These are phyloP conservation scores for Aphanomyces euteiches DNA, from an alignment of 352 stramenopile species.

Conservation along the genomic window DNA sequence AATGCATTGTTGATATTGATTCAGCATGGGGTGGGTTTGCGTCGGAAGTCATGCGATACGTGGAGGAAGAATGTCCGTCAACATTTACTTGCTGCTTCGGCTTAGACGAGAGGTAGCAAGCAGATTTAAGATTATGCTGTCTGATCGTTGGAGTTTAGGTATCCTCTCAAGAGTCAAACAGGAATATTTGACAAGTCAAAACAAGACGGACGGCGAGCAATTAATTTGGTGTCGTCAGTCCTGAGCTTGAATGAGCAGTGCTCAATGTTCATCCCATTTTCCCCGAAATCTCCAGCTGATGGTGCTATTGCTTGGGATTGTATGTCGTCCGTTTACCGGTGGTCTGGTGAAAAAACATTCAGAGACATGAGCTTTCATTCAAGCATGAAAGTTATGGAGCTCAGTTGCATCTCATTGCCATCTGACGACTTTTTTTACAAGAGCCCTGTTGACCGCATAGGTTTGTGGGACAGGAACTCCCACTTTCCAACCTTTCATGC, in stretches of 20 bases:
- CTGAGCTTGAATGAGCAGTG: constrained; percentile 55
- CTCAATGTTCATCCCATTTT: constrained; percentile 50
- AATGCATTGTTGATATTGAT: constrained; percentile 75
- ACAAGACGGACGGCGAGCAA: constrained; percentile 46
- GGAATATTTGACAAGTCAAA: constrained; percentile 49
- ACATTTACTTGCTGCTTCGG: constrained; percentile 50
- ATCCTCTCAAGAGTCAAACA: not conserved
- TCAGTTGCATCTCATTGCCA: constrained; percentile 32
- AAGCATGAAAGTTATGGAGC: constrained; percentile 55
- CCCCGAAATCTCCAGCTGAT: not conserved
- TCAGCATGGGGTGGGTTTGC: constrained; percentile 74
- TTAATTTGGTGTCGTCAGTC: constrained; percentile 69
- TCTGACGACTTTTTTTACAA: too few relatives aligned
- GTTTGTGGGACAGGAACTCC: too few relatives aligned
- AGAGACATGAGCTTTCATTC: constrained; percentile 29
- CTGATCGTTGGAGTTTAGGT: constrained; percentile 1
- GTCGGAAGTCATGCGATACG: constrained; percentile 63
- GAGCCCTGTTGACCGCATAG: too few relatives aligned
- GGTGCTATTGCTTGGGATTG: constrained; percentile 15
- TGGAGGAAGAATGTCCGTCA: constrained; percentile 64
- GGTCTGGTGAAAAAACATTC: not conserved
- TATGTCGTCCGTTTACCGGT: constrained; percentile 23
- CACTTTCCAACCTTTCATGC: too few relatives aligned
- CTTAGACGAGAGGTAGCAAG: constrained; percentile 20
- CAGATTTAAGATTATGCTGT: not conserved